Evolutionary conservation across 768 basidiomycete genomes (phyloP).

Genomic region (Trametes punicea): DNA sequence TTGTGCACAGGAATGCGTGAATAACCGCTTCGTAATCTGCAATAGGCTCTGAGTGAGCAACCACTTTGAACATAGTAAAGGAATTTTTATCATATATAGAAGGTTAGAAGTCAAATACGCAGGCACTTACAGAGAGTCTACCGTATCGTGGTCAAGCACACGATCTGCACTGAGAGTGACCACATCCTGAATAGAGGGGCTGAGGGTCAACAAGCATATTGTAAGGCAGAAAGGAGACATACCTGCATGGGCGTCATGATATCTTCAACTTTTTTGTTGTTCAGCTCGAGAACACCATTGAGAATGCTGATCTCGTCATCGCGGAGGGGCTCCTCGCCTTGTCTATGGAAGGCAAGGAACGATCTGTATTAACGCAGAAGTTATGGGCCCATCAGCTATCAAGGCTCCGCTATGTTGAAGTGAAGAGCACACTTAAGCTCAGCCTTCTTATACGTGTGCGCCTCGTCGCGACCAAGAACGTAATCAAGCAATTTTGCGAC

Average conservation of each 20-base stretch:
- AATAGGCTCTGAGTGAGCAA: neutral
- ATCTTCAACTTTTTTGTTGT: slow-evolving; percentile 58
- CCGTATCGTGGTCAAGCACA: slow-evolving; percentile 71
- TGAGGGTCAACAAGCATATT: neutral
- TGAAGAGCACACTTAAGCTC: slow-evolving; percentile 31
- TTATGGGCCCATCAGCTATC: no score
- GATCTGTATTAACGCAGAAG: slow-evolving; percentile 45
- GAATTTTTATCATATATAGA: no score
- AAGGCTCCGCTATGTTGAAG: no score
- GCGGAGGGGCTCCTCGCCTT: slow-evolving; percentile 70
- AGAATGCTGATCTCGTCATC: slow-evolving; percentile 82
- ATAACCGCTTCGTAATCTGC: slow-evolving; percentile 77
- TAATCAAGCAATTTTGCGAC: slow-evolving; percentile 72
- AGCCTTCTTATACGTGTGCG: slow-evolving; percentile 78
- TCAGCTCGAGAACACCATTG: slow-evolving; percentile 76
- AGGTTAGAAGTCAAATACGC: neutral
- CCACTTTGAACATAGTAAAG: no score
- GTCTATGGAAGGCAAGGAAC: slow-evolving; percentile 73
- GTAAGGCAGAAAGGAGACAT: neutral
- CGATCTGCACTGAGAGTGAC: slow-evolving; percentile 77
- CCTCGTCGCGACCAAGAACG: slow-evolving; percentile 72
- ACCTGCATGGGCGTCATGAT: slow-evolving; percentile 60
- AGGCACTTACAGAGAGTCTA: slow-evolving; percentile 68
- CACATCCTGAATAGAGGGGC: slow-evolving; percentile 55
- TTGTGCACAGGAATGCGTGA: slow-evolving; percentile 90